These are phyloP conservation scores for Aplosporella prunicola DNA, from an alignment of 2,329 filamentous ascomycete genomes.

Conservation along the genomic window DNA sequence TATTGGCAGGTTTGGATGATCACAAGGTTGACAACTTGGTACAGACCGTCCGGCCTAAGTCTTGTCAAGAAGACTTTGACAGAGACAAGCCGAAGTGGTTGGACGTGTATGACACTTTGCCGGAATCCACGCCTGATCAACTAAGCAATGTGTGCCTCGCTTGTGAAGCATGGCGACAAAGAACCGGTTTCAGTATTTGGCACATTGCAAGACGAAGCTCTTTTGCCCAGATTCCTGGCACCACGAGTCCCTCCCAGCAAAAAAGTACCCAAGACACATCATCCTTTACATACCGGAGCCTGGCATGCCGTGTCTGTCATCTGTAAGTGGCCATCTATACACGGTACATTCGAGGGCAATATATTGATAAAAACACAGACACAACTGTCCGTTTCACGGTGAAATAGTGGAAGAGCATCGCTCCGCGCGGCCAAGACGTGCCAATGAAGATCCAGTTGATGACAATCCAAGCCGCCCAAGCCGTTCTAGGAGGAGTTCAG, in stretches of 20 bases:
- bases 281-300: constrained; percentile 16
- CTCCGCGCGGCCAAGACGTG: neutral
- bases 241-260: neutral
- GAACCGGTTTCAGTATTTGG: constrained; percentile 31
- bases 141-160: constrained; percentile 26
- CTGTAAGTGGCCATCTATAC: constrained; percentile 16
- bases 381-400: constrained; percentile 34
- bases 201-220: constrained; percentile 26
- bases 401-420: constrained; percentile 26
- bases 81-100: constrained; percentile 22
- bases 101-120: constrained; percentile 22
- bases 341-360: neutral
- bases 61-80: constrained; percentile 24
- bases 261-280: constrained; percentile 1
- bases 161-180: constrained; percentile 27
- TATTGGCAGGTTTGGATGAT: constrained; percentile 11
- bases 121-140: constrained; percentile 15
- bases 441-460: neutral
- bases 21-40: neutral
- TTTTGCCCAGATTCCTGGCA: constrained; percentile 14
- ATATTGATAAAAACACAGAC: constrained; percentile 13
- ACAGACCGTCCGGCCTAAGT: constrained; percentile 14
- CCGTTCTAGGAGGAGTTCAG: neutral
- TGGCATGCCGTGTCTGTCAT: constrained; percentile 24
- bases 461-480: neutral